A percentile compares a stretch with the other conserved stretches of the same genome.
Conservation (phyloP, 805 yeast species). For the Starmerella lactis-condensi region DNA sequence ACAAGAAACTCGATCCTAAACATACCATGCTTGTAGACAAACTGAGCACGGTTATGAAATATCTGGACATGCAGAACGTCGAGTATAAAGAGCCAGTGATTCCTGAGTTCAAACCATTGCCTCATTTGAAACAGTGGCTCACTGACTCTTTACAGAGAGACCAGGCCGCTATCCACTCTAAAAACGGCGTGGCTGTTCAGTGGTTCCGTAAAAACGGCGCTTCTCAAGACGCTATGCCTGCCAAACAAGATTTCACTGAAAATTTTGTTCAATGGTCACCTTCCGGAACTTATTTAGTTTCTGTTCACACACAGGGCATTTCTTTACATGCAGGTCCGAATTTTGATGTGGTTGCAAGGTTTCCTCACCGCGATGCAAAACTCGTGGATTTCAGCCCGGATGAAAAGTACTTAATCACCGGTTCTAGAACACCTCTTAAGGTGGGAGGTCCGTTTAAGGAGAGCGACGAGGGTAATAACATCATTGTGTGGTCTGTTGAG, state of each 20-base stretch:
- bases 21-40: conserved; percentile 76
- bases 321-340: conserved; percentile 89
- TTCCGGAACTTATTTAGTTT: conserved; percentile 70
- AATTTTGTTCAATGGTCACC: conserved; percentile 83
- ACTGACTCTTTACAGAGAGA: conserved; percentile 79
- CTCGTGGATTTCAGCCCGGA: conserved; percentile 81
- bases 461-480: conserved; percentile 78
- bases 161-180: conserved; percentile 64
- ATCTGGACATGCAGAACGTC: conserved; percentile 35
- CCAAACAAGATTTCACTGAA: conserved; percentile 71
- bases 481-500: conserved; percentile 79
- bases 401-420: conserved; percentile 76
- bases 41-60: conserved; percentile 27
- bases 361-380: conserved; percentile 75
- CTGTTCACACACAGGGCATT: conserved; percentile 85
- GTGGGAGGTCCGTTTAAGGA: conserved; percentile 65
- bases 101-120: conserved; percentile 56
- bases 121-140: conserved; percentile 78
- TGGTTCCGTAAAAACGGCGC: conserved; percentile 62
- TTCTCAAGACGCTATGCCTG: conserved; percentile 52
- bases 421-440: conserved; percentile 71
- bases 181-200: conserved; percentile 62
- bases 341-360: conserved; percentile 55
- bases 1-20: conserved; percentile 81
- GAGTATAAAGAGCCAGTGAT: conserved; percentile 50